A percentile compares a stretch with the other conserved stretches of the same genome.
Conservation (phyloP, 768 basidiomycete genomes). For the Lactarius deliciosus region DNA sequence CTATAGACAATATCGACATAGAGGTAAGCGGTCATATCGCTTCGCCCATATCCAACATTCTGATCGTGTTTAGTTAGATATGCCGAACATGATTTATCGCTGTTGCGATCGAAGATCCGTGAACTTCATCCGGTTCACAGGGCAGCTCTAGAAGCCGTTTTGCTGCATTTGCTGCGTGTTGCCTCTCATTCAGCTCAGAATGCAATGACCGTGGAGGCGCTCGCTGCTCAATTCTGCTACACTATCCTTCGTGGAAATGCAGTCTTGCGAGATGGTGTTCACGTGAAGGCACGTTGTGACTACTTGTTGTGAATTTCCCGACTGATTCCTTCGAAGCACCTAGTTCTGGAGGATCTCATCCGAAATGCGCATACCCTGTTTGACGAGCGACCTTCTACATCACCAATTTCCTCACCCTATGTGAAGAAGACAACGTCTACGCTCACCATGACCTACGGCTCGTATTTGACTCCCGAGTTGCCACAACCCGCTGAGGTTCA, state of each 20-base stretch:
- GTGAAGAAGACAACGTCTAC: neutral
- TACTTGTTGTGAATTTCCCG: neutral
- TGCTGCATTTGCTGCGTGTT: too few species aligned
- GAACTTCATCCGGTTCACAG: too few species aligned
- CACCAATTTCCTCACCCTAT: neutral
- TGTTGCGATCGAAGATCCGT: too few species aligned
- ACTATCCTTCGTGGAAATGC: too few species aligned
- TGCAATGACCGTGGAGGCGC: too few species aligned
- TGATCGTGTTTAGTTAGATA: neutral
- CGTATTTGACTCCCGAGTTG: neutral
- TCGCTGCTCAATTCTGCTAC: too few species aligned
- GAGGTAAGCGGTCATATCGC: neutral
- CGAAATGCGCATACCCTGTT: neutral
- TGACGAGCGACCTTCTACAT: neutral
- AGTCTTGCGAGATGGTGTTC: too few species aligned
- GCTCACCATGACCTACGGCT: neutral
- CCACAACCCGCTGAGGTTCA: neutral
- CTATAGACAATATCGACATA: neutral
- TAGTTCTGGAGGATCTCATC: neutral
- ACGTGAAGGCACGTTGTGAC: too few species aligned
- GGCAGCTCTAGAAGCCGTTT: too few species aligned
- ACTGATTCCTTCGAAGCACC: neutral
- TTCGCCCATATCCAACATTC: neutral
- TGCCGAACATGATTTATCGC: too few species aligned
- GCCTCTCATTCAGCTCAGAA: too few species aligned